Evolutionary conservation across 208 protist species (phyloP).

Genomic region (Crithidia bombi): DNA sequence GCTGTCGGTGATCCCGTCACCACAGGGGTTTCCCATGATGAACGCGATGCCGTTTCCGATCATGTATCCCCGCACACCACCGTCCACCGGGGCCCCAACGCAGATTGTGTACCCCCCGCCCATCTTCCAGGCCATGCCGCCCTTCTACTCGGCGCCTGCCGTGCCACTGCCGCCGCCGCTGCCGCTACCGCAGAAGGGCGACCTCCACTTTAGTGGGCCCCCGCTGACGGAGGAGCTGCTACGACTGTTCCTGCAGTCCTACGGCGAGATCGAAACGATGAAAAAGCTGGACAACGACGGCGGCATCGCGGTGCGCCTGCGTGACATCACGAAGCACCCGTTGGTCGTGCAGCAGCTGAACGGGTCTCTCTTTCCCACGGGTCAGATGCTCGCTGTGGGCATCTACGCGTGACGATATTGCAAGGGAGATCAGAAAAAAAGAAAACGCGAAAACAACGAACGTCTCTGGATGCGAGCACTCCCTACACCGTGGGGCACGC

Average conservation of each 20-base stretch:
- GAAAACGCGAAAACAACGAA: no score
- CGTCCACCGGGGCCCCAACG: conserved; percentile 31
- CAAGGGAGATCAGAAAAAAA: no score
- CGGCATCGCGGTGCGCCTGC: conserved; percentile 66
- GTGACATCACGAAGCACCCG: conserved; percentile 50
- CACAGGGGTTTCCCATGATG: conserved; percentile 55
- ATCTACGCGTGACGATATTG: conserved; percentile 68
- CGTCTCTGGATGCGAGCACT: no score
- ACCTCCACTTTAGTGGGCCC: conserved; percentile 71
- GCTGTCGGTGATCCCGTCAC: conserved; percentile 60
- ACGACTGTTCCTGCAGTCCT: conserved; percentile 65
- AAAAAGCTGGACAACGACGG: conserved; percentile 48
- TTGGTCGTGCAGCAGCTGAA: conserved; percentile 81
- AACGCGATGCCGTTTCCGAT: conserved; percentile 52
- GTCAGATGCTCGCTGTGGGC: conserved; percentile 66
- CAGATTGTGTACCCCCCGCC: conserved; percentile 58
- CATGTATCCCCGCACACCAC: conserved; percentile 49
- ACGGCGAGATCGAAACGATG: conserved; percentile 62
- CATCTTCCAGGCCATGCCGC: conserved; percentile 27
- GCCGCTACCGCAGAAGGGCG: conserved; percentile 65
- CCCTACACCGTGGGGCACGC: no score
- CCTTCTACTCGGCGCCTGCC: conserved; percentile 31
- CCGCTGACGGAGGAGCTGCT: conserved; percentile 64
- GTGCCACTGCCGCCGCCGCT: conserved; percentile 39
- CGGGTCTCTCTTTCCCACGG: conserved; percentile 73